Evolutionary conservation across 371 early-diverging fungal genomes (phyloP).

Genomic region (Nematocida parisii): DNA sequence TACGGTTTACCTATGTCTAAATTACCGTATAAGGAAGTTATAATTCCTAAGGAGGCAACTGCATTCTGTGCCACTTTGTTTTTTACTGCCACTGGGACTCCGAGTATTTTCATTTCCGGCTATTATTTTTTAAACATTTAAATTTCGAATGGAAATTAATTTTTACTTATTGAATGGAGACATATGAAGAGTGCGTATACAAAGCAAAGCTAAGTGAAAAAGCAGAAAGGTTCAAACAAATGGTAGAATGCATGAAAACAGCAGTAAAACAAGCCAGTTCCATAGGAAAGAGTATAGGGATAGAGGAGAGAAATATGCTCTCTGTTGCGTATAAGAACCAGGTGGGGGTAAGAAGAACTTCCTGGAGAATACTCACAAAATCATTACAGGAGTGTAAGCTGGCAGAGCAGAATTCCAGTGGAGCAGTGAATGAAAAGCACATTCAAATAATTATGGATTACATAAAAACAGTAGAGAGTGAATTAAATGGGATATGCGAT

Average conservation of each 20-base stretch:
- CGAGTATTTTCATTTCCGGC: background rate
- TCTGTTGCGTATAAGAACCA: slow-evolving; percentile 99
- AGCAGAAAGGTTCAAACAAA: slow-evolving; percentile 95
- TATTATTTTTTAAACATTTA: background rate
- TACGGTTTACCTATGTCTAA: slow-evolving; percentile 45
- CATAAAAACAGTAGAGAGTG: slow-evolving; percentile 82
- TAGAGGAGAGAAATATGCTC: slow-evolving; percentile 92
- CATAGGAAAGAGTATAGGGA: slow-evolving; percentile 76
- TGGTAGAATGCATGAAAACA: slow-evolving; percentile 69
- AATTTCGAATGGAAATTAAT: slow-evolving; percentile 41
- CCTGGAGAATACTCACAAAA: slow-evolving; percentile 96
- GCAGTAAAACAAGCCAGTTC: slow-evolving; percentile 70
- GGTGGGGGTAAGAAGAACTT: slow-evolving; percentile 93
- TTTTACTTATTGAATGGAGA: slow-evolving; percentile 47
- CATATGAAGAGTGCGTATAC: slow-evolving; percentile 61
- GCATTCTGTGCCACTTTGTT: background rate
- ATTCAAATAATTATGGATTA: slow-evolving; percentile 82
- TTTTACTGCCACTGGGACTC: background rate
- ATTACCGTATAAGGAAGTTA: slow-evolving; percentile 33
- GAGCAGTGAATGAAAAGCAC: slow-evolving; percentile 71
- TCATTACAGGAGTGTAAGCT: slow-evolving; percentile 74
- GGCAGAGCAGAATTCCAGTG: slow-evolving; percentile 54
- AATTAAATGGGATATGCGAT: slow-evolving; percentile 85
- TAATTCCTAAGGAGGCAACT: slow-evolving; percentile 9
- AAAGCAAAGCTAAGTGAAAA: slow-evolving; percentile 95